Conservation (phyloP, 768 basidiomycete species). For the Paxillus ammoniavirescens region DNA sequence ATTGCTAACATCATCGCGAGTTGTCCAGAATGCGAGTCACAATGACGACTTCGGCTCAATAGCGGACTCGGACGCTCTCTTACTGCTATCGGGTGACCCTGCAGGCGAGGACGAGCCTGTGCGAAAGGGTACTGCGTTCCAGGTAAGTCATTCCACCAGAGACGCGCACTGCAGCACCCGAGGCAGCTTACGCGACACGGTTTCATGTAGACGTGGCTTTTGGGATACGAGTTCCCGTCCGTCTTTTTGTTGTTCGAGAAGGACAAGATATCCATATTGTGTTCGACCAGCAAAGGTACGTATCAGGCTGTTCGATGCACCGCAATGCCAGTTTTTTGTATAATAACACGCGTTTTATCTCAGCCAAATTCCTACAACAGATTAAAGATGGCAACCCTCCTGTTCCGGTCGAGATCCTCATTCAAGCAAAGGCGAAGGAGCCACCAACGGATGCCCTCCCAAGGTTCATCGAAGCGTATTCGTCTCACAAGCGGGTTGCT, state of each 20-base stretch:
- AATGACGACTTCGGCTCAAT: constrained; percentile 73
- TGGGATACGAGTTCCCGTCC: constrained; percentile 97
- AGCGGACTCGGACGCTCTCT: constrained; percentile 64
- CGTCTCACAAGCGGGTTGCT: constrained; percentile 65
- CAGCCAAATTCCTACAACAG: constrained; percentile 86
- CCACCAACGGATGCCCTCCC: constrained; percentile 69
- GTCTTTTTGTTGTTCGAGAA: constrained; percentile 85
- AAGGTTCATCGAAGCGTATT: constrained; percentile 62
- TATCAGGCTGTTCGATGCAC: neutral
- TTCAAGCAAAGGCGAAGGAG: constrained; percentile 80
- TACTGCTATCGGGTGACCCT: constrained; percentile 75
- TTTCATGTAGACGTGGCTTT: constrained; percentile 78
- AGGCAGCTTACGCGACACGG: constrained; percentile 3
- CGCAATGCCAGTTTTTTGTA: constrained; percentile 2
- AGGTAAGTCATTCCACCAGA: constrained; percentile 50
- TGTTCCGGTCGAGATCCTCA: constrained; percentile 73
- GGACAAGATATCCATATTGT: constrained; percentile 73
- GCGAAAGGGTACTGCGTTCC: constrained; percentile 87
- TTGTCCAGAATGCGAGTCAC: constrained; percentile 54
- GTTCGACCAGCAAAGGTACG: constrained; percentile 86
- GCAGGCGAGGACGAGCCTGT: constrained; percentile 87
- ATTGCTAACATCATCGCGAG: constrained; percentile 12
- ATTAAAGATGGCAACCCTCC: constrained; percentile 55
- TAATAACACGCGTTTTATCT: constrained; percentile 11
- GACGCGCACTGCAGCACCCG: neutral